Evolutionary conservation across 225 moss, liverwort and hornwort genomes (phyloP), one percentile per base, ranked within the genome.

Genomic region (Neckera pumila): DNA sequence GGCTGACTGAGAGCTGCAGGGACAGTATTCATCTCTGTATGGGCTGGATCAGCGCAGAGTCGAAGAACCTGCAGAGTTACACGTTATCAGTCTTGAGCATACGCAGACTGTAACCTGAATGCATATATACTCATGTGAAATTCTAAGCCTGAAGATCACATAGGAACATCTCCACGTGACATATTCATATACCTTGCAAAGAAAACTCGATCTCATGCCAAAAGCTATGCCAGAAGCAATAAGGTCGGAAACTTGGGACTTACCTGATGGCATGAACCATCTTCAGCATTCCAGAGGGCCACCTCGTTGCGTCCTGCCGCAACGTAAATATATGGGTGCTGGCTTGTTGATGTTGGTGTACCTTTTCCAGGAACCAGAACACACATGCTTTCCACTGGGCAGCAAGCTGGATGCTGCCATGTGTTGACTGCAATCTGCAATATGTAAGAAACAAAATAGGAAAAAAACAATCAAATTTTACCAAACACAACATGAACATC

Each of bases 261-360:
- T 92, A 99, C 99, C 97, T 97, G 97, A 89, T 96, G 96, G 87
- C 99, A 97, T 88, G 92, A 93, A 67, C 97, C 99, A 92, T 99
- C 96, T 93, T 96, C 96, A 58, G 99, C 97, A 91, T 99, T 99
- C 96, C 99, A 99, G 34, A 97, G 90, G 74, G 96, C 96, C 66
- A 96, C 93, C 87, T 99, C 99, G 92, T 99, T 96, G 86, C 93
- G 93, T 84, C 99, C 99, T 49, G 96, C 99, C 91, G 97, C 99
- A 85, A 99, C 95, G 85, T 96, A 97, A 82, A 99, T 93, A 87
- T 95, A 95, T 36, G 99, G 99, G 63, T 92, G 94, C 71, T 96
- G 94, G 80, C 93, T 94, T 88, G 94, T 64, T 85, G 95, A 90
- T 65, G 91, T 82, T 43, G 91, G 84, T 72, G 92, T 89, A 86